These are phyloP conservation scores for Malus sylvestris DNA, from an alignment of 306 rosid species.

Conservation along the genomic window DNA sequence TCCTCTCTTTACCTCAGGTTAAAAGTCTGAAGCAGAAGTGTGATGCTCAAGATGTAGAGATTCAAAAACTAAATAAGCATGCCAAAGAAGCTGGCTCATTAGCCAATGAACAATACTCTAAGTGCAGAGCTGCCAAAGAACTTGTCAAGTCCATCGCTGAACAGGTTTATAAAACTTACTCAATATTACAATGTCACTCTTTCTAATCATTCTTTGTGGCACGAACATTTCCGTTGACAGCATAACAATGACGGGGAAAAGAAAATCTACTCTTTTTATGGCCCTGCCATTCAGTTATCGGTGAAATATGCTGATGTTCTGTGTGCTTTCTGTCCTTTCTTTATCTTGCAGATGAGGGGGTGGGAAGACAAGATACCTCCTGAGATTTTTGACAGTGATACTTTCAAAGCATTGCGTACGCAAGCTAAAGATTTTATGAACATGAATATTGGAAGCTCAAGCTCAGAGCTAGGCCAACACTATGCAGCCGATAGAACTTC, in stretches of 20 bases:
- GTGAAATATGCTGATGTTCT: constrained; percentile 17
- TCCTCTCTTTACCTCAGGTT: constrained; percentile 40
- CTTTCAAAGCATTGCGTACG: constrained; percentile 37
- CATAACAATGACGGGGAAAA: background rate
- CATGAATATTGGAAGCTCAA: constrained; percentile 3
- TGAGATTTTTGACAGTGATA: constrained; percentile 37
- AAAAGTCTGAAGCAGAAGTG: constrained; percentile 49
- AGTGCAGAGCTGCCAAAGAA: constrained; percentile 40
- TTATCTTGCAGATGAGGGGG: constrained; percentile 47
- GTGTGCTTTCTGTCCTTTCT: constrained; percentile 18
- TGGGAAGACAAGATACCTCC: constrained; percentile 47
- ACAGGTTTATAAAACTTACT: constrained; percentile 48
- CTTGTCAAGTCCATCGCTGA: constrained; percentile 49
- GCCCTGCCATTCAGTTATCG: background rate
- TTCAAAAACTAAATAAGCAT: constrained; percentile 44
- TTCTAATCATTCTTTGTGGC: background rate
- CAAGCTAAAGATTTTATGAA: constrained; percentile 52
- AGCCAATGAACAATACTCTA: constrained; percentile 51
- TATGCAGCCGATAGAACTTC: constrained; percentile 20
- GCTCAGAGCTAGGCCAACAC: constrained; percentile 29
- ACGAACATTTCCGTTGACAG: background rate
- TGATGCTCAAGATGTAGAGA: constrained; percentile 53
- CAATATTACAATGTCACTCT: background rate
- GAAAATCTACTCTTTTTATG: background rate
- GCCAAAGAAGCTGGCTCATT: constrained; percentile 36